Percentiles rank a stretch among this genome's conserved stretches.
Evolutionary conservation across 2,329 filamentous ascomycete species (phyloP).

Genomic region (Purpureocillium takamizusanense): DNA sequence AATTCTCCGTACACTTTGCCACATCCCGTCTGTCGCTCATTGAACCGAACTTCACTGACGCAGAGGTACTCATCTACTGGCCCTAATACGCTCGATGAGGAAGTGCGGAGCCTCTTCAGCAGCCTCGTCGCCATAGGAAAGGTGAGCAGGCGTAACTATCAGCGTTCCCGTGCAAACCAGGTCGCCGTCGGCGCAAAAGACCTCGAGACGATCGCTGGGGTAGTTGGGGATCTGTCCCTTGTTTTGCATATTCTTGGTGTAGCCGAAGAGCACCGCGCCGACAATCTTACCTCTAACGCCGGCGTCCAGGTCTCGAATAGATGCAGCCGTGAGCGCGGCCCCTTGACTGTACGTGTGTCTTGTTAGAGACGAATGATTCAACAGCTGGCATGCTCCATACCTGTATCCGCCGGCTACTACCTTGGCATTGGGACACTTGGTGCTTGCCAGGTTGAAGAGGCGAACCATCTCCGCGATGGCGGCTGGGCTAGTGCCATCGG

Average conservation of each 20-base stretch:
- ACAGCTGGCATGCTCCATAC: too few species aligned
- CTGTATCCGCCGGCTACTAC: slow-evolving; percentile 32
- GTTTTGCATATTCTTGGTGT: slow-evolving; percentile 34
- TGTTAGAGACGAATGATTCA: too few species aligned
- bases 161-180: slow-evolving; percentile 27
- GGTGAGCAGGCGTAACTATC: slow-evolving; percentile 23
- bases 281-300: slow-evolving; percentile 23
- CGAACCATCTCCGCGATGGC: slow-evolving; percentile 31
- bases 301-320: slow-evolving; percentile 23
- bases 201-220: slow-evolving; percentile 19
- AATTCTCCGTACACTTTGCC: too few species aligned
- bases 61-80: too few species aligned
- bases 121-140: slow-evolving; percentile 16
- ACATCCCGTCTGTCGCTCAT: too few species aligned
- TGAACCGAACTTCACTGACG: too few species aligned
- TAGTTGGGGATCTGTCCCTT: slow-evolving; percentile 27
- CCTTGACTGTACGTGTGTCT: slow-evolving; percentile 21
- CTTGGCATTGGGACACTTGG: slow-evolving; percentile 32
- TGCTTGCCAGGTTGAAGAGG: slow-evolving; percentile 28
- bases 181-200: slow-evolving; percentile 28
- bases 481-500: slow-evolving; percentile 22
- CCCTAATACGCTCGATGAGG: slow-evolving; percentile 5
- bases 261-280: slow-evolving; percentile 28
- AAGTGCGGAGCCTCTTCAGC: slow-evolving; percentile 12
- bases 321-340: slow-evolving; percentile 31